Evolutionary conservation across 805 yeast species (phyloP).

Genomic region (Grigorovia humatica): DNA sequence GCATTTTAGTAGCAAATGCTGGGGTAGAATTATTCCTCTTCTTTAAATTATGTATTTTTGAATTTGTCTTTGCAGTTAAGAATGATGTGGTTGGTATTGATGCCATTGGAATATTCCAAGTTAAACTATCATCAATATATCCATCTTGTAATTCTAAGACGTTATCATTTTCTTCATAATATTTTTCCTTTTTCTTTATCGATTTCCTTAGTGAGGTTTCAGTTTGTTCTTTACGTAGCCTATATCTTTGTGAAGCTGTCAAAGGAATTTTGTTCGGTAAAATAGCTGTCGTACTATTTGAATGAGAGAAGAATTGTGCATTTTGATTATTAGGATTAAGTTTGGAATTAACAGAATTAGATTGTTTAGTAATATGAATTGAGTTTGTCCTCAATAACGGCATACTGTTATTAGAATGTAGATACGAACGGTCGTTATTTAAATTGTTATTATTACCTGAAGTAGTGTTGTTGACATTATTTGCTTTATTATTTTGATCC

Average conservation of each 20-base stretch:
- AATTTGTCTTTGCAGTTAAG: constrained; percentile 5
- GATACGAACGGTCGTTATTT: constrained; percentile 1
- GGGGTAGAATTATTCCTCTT: not conserved
- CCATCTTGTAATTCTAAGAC: constrained; percentile 13
- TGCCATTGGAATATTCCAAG: constrained; percentile 48
- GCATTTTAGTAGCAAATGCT: not conserved
- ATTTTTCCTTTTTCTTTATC: constrained; percentile 29
- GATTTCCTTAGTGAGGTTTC: constrained; percentile 26
- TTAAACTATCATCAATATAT: constrained; percentile 33
- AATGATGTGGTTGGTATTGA: constrained; percentile 25
- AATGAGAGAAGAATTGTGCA: constrained; percentile 4
- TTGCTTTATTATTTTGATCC: not conserved
- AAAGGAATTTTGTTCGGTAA: constrained; percentile 9
- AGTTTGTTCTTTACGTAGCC: constrained; percentile 31
- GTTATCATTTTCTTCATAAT: constrained; percentile 29
- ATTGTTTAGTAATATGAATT: not conserved
- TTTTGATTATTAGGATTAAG: not conserved
- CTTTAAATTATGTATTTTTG: not conserved
- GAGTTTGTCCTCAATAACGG: constrained; percentile 3
- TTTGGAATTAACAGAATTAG: not conserved
- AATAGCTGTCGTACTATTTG: constrained; percentile 11
- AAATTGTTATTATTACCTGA: not conserved
- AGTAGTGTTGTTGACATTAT: not conserved
- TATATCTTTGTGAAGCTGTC: constrained; percentile 35
- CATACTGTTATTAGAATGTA: constrained; percentile 5